These are phyloP conservation scores for Ophidiomyces ophidiicola DNA, from an alignment of 2,329 filamentous ascomycete species.

Conservation along the genomic window DNA sequence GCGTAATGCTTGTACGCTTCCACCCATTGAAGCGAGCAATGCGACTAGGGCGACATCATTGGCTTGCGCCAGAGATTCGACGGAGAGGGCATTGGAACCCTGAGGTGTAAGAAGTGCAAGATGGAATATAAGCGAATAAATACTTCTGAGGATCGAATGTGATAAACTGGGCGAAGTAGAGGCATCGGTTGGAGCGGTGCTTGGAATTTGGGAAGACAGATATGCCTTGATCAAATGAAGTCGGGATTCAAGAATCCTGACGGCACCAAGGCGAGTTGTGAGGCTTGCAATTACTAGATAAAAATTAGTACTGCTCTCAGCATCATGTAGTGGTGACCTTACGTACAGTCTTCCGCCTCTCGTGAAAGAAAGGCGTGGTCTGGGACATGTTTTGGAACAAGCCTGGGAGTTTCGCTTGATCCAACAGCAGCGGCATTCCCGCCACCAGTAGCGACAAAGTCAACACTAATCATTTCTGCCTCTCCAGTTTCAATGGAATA, in stretches of 20 bases:
- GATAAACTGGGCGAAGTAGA: constrained; percentile 32
- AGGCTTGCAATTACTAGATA: constrained; percentile 50
- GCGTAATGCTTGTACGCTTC: constrained; percentile 57
- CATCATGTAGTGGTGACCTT: background rate
- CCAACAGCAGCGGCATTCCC: constrained; percentile 60
- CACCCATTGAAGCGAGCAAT: constrained; percentile 62
- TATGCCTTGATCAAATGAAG: constrained; percentile 64
- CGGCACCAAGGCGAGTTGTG: constrained; percentile 78
- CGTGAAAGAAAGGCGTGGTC: constrained; percentile 39
- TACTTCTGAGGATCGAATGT: constrained; percentile 69
- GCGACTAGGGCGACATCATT: constrained; percentile 74
- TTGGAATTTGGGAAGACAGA: constrained; percentile 56
- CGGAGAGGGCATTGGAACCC: constrained; percentile 51
- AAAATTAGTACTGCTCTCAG: constrained; percentile 10
- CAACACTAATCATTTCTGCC: constrained; percentile 94
- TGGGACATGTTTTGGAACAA: constrained; percentile 16
- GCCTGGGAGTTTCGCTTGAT: constrained; percentile 14
- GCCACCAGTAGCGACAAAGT: constrained; percentile 76
- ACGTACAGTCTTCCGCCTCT: constrained; percentile 52
- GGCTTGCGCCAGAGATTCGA: constrained; percentile 61
- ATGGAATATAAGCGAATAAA: constrained; percentile 72
- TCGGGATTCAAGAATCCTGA: constrained; percentile 79
- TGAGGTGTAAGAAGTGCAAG: constrained; percentile 69
- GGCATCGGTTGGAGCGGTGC: constrained; percentile 36
- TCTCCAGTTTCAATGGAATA: constrained; percentile 89